These are phyloP conservation scores for Solanum arcanum DNA, from an alignment of 257 asterid genomes.

Conservation along the genomic window DNA sequence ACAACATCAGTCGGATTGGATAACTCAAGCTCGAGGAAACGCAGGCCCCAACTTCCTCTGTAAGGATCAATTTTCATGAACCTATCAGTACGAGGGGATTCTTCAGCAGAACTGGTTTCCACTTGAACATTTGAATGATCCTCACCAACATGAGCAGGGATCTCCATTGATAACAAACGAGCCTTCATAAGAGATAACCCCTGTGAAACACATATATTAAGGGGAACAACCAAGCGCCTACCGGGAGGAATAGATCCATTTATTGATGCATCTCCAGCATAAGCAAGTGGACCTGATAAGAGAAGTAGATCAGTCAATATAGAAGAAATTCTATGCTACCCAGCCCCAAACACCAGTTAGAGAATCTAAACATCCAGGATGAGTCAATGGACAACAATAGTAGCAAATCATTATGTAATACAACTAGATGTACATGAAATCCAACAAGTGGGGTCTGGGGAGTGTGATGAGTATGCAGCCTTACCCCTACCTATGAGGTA, in stretches of 20 bases:
- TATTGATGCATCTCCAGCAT: slow-evolving; percentile 30
- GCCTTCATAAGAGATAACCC: slow-evolving; percentile 88
- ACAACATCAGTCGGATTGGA: slow-evolving; percentile 94
- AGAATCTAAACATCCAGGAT: background rate
- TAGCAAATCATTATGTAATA: background rate
- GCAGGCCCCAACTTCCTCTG: slow-evolving; percentile 99
- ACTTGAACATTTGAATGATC: slow-evolving; percentile 30
- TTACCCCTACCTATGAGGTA: background rate
- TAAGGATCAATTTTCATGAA: slow-evolving; percentile 92
- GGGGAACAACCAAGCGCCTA: slow-evolving; percentile 78
- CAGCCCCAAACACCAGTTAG: background rate
- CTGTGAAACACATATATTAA: slow-evolving; percentile 74
- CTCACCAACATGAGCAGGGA: slow-evolving; percentile 87
- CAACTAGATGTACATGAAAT: background rate
- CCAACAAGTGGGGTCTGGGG: background rate
- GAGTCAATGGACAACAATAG: background rate
- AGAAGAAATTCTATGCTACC: background rate
- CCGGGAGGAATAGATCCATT: slow-evolving; percentile 59
- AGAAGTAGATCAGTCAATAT: slow-evolving; percentile 11
- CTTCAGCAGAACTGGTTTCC: slow-evolving; percentile 25
- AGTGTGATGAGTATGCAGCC: background rate
- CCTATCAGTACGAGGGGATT: slow-evolving; percentile 38
- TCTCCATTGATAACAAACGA: slow-evolving; percentile 94
- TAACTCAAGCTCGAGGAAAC: slow-evolving; percentile 88
- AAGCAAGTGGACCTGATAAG: slow-evolving; percentile 41